These are phyloP conservation scores for Rutstroemia sydowiana DNA, from an alignment of 2,329 filamentous ascomycete genomes.

Conservation along the genomic window DNA sequence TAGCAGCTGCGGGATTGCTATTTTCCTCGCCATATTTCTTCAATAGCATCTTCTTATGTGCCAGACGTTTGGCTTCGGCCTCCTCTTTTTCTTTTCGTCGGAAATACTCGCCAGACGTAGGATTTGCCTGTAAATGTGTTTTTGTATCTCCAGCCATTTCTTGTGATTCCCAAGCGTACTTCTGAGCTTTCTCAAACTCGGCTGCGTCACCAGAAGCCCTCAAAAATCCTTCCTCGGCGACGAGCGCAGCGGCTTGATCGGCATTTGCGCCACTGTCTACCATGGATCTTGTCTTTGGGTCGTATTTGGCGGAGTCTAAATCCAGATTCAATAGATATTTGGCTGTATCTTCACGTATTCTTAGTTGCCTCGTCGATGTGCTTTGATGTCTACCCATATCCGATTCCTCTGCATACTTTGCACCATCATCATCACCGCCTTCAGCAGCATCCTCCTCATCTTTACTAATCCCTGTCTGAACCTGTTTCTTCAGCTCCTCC, in stretches of 20 bases:
- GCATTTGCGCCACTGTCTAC: slow-evolving; percentile 75
- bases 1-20: slow-evolving; percentile 50
- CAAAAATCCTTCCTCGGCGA: slow-evolving; percentile 90
- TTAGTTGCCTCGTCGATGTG: slow-evolving; percentile 81
- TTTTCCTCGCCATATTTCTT: slow-evolving; percentile 80
- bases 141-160: slow-evolving; percentile 72
- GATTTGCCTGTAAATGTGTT: slow-evolving; percentile 90
- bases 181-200: slow-evolving; percentile 84
- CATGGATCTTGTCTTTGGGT: slow-evolving; percentile 90
- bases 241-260: slow-evolving; percentile 73
- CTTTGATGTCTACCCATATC: slow-evolving; percentile 94
- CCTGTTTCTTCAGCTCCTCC: slow-evolving; percentile 60
- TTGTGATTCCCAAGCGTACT: slow-evolving; percentile 92
- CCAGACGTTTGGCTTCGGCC: slow-evolving; percentile 58
- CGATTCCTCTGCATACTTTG: slow-evolving; percentile 86
- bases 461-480: slow-evolving; percentile 37
- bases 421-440: slow-evolving; percentile 46
- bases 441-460: slow-evolving; percentile 45
- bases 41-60: slow-evolving; percentile 61
- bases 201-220: slow-evolving; percentile 82
- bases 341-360: slow-evolving; percentile 91
- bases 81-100: slow-evolving; percentile 76
- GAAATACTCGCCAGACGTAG: slow-evolving; percentile 80
- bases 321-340: slow-evolving; percentile 95
- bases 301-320: slow-evolving; percentile 92